These are phyloP conservation scores for Melaleuca quinquenervia DNA, from an alignment of 345 rosid species.

Conservation along the genomic window DNA sequence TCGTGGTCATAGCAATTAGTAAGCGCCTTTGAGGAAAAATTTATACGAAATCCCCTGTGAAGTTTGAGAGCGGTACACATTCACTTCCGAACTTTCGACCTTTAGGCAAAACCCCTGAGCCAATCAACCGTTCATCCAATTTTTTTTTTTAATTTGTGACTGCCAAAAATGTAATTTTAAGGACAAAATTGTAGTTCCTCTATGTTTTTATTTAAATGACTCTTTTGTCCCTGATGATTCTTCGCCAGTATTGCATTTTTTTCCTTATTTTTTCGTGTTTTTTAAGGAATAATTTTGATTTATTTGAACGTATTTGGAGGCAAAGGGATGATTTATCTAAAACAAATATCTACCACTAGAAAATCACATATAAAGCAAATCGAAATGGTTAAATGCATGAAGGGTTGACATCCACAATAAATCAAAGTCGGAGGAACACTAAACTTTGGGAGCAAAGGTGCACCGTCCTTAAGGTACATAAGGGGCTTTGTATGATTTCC, in stretches of 20 bases:
- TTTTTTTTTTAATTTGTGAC: too few species aligned
- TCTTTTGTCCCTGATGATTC: fast-evolving
- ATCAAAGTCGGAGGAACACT: neutral
- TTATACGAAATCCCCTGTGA: neutral
- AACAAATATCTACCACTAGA: too few species aligned
- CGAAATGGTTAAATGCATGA: neutral
- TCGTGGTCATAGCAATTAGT: neutral
- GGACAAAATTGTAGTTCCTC: neutral
- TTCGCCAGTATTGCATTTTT: neutral
- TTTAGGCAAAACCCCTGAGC: neutral
- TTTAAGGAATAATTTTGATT: neutral
- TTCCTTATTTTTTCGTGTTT: too few species aligned
- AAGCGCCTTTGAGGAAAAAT: neutral
- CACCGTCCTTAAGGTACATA: fast-evolving
- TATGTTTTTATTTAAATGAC: too few species aligned
- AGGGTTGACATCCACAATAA: neutral
- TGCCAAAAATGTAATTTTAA: neutral
- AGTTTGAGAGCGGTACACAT: neutral
- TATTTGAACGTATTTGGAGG: too few species aligned
- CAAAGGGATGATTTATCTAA: neutral
- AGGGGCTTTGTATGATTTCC: neutral
- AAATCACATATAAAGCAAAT: neutral
- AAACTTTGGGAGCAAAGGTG: neutral
- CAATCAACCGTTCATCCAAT: neutral
- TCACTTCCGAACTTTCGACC: neutral